These are phyloP conservation scores for Ambrosia trifida DNA, from an alignment of 129 eudicot genomes.

Conservation along the genomic window DNA sequence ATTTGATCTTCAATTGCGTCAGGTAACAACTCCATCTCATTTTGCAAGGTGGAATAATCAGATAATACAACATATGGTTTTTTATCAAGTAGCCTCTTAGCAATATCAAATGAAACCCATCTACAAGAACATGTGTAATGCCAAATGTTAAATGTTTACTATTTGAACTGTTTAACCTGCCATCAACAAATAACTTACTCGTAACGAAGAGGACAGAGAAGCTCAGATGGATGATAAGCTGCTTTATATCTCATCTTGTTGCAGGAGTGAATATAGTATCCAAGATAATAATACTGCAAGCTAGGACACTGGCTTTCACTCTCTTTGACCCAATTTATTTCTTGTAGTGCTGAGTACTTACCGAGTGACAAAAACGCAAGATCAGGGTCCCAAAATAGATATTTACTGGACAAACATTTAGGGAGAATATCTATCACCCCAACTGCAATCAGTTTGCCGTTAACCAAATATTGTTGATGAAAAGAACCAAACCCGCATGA, in stretches of 20 bases:
- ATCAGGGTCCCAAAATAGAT: conserved; percentile 97
- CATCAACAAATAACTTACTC: conserved; percentile 54
- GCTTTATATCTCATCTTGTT: conserved; percentile 96
- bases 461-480: conserved; percentile 85
- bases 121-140: conserved; percentile 32
- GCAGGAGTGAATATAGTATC: conserved; percentile 94
- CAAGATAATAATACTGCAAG: conserved; percentile 91
- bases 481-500: conserved; percentile 95
- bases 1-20: conserved; percentile 38
- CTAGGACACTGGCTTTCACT: conserved; percentile 64
- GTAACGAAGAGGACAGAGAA: conserved; percentile 85
- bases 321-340: conserved; percentile 76
- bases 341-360: conserved; percentile 80
- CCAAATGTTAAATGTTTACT: not conserved
- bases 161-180: not conserved
- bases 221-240: conserved; percentile 85
- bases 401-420: conserved; percentile 91
- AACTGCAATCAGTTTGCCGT: conserved; percentile 85
- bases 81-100: conserved; percentile 74
- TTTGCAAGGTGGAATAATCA: conserved; percentile 47
- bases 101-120: conserved; percentile 88
- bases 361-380: conserved; percentile 79
- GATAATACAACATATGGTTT: conserved; percentile 74
- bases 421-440: conserved; percentile 97
- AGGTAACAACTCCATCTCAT: conserved; percentile 38